Evolutionary conservation across 2,329 filamentous ascomycete genomes (phyloP).

Genomic region (Nannizziopsis arthrosporioides): DNA sequence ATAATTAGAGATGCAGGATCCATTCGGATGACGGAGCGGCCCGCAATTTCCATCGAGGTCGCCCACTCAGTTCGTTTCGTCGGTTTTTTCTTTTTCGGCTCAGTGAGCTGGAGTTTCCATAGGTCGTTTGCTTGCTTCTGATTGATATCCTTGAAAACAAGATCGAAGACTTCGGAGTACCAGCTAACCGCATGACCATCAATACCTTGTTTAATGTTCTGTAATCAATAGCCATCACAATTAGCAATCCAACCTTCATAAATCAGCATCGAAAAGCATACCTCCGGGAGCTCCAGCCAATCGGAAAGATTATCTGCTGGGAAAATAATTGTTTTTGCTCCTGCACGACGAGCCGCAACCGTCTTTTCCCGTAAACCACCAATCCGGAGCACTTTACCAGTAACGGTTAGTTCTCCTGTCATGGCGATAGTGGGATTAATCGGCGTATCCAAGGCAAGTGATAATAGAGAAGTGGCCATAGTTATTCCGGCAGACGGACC

Average conservation of each 20-base stretch:
- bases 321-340: slow-evolving; percentile 88
- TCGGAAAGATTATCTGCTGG: slow-evolving; percentile 90
- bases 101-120: slow-evolving; percentile 54
- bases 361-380: slow-evolving; percentile 94
- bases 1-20: neutral
- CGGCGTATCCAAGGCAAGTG: slow-evolving; percentile 64
- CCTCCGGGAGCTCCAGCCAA: slow-evolving; percentile 93
- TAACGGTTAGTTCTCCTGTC: slow-evolving; percentile 95
- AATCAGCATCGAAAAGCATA: slow-evolving; percentile 40
- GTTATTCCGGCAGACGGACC: slow-evolving; percentile 84
- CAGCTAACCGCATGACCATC: slow-evolving; percentile 82
- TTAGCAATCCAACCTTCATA: slow-evolving; percentile 15
- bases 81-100: slow-evolving; percentile 31
- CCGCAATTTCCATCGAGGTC: neutral
- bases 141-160: slow-evolving; percentile 78
- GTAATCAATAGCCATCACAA: slow-evolving; percentile 12
- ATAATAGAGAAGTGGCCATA: slow-evolving; percentile 89
- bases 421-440: slow-evolving; percentile 85
- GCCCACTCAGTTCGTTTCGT: slow-evolving; percentile 7
- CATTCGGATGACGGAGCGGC: neutral
- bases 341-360: slow-evolving; percentile 81
- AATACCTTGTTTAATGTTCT: slow-evolving; percentile 98
- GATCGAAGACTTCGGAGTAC: slow-evolving; percentile 87
- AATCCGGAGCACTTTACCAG: slow-evolving; percentile 90
- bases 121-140: slow-evolving; percentile 56